Evolutionary conservation across 164 flowering plant genomes (phyloP).

Genomic region (Piper longum): DNA sequence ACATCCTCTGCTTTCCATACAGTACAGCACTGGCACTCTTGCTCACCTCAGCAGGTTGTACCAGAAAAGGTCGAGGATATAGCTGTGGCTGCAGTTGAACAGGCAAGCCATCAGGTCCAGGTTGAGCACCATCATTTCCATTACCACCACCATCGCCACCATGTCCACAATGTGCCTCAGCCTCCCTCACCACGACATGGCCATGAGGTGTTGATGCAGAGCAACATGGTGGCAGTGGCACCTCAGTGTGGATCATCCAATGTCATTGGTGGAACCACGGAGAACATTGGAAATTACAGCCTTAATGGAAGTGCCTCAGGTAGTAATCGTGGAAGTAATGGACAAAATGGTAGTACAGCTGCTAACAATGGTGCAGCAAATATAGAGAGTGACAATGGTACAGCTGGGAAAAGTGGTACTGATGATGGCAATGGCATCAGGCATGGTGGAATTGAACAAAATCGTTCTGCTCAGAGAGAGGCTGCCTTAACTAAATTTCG

Average conservation of each 20-base stretch:
- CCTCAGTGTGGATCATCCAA: conserved; percentile 52
- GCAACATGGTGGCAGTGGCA: conserved; percentile 23
- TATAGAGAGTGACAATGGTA: conserved; percentile 35
- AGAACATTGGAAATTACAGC: conserved; percentile 36
- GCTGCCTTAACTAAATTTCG: conserved; percentile 78
- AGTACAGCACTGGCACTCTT: conserved; percentile 19
- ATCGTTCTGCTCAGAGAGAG: conserved; percentile 46
- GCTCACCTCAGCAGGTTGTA: conserved; percentile 17
- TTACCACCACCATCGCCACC: conserved; percentile 49
- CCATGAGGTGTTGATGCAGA: conserved; percentile 26
- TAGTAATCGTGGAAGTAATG: conserved; percentile 66
- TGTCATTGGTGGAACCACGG: conserved; percentile 23
- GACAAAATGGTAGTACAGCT: conserved; percentile 39
- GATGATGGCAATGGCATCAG: conserved; percentile 27
- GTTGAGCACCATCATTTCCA: conserved; percentile 51
- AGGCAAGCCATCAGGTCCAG: conserved; percentile 27
- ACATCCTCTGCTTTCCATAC: conserved; percentile 35
- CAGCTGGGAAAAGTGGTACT: conserved; percentile 23
- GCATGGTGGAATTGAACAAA: conserved; percentile 30
- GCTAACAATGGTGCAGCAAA: conserved; percentile 25
- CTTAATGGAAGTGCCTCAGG: conserved; percentile 61
- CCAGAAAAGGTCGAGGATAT: conserved; percentile 21
- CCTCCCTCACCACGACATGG: conserved; percentile 12
- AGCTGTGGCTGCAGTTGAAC: conserved; percentile 13
- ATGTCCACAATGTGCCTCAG: conserved; percentile 24